Percentiles rank a stretch among this genome's conserved stretches.
These are phyloP conservation scores for Rhododendron ovatum DNA, from an alignment of 148 eudicot genomes.

Conservation along the genomic window DNA sequence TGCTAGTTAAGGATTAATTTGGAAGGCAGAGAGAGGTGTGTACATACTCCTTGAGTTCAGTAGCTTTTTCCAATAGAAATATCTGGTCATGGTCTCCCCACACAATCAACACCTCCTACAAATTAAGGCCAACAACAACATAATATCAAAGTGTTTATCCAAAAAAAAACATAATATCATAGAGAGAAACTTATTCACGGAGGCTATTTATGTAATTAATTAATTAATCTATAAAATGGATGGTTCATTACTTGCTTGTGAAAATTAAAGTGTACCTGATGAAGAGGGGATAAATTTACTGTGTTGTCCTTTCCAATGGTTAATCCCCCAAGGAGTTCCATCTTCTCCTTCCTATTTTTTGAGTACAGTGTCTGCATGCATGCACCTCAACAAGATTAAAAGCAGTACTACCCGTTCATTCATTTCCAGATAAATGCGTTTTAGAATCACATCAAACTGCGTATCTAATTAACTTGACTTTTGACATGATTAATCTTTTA, in stretches of 20 bases:
- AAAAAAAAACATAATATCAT: not conserved
- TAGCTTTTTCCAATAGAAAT: slow-evolving; percentile 45
- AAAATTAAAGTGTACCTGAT: slow-evolving; percentile 24
- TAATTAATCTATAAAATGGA: not conserved
- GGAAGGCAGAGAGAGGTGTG: not conserved
- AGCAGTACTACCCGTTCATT: not conserved
- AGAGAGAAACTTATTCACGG: no score
- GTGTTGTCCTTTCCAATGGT: slow-evolving; percentile 30
- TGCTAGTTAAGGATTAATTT: no score
- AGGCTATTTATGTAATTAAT: no score
- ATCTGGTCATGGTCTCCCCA: slow-evolving; percentile 58
- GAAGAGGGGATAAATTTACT: slow-evolving; percentile 31
- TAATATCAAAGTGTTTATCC: not conserved
- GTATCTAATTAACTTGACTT: no score
- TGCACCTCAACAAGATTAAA: not conserved
- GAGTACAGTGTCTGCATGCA: slow-evolving; percentile 30
- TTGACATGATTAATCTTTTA: no score
- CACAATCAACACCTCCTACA: slow-evolving; percentile 43
- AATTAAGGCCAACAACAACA: not conserved
- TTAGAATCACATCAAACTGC: no score
- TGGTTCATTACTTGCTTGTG: not conserved
- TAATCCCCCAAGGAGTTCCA: slow-evolving; percentile 45
- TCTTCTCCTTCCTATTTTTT: slow-evolving; percentile 46
- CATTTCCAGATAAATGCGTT: no score
- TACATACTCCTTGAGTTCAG: slow-evolving; percentile 42